Evolutionary conservation across 805 yeast species (phyloP).

Genomic region (Huiozyma naganishii): DNA sequence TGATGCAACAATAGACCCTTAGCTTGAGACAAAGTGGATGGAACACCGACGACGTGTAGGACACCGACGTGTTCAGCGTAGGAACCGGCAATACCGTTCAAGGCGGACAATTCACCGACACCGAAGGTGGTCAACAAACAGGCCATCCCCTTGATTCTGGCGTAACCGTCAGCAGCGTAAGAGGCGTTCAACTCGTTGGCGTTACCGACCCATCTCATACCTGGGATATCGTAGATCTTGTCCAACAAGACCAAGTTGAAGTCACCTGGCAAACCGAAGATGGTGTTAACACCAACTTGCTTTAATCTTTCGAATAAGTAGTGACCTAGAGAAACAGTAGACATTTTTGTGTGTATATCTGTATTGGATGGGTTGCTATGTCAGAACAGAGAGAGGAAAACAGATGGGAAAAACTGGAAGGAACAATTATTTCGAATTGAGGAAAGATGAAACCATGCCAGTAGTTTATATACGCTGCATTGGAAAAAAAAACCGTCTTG

Average conservation of each 20-base stretch:
- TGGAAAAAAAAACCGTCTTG: too few relatives aligned
- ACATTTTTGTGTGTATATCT: constrained; percentile 1
- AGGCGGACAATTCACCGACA: constrained; percentile 5
- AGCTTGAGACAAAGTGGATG: constrained; percentile 1
- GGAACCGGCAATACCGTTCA: constrained; percentile 4
- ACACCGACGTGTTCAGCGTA: constrained; percentile 6
- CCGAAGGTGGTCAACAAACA: constrained; percentile 4
- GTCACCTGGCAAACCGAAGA: constrained; percentile 5
- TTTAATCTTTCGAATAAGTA: constrained; percentile 4
- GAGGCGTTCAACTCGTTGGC: constrained; percentile 3
- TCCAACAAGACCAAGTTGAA: constrained; percentile 3
- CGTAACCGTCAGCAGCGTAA: constrained; percentile 3
- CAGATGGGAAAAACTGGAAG: not conserved
- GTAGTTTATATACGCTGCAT: not conserved
- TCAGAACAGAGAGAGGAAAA: not conserved
- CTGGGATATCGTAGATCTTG: constrained; percentile 3
- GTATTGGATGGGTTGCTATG: not conserved
- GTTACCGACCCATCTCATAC: constrained; percentile 5
- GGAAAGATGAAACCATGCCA: not conserved
- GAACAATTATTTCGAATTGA: not conserved
- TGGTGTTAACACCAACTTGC: constrained; percentile 3
- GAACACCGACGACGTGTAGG: constrained; percentile 3
- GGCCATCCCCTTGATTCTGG: constrained; percentile 3
- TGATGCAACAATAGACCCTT: constrained; percentile 2
- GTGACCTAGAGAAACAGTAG: constrained; percentile 3